Evolutionary conservation across 768 basidiomycete species (phyloP).

Genomic region (Neoboletus brunneissimus): DNA sequence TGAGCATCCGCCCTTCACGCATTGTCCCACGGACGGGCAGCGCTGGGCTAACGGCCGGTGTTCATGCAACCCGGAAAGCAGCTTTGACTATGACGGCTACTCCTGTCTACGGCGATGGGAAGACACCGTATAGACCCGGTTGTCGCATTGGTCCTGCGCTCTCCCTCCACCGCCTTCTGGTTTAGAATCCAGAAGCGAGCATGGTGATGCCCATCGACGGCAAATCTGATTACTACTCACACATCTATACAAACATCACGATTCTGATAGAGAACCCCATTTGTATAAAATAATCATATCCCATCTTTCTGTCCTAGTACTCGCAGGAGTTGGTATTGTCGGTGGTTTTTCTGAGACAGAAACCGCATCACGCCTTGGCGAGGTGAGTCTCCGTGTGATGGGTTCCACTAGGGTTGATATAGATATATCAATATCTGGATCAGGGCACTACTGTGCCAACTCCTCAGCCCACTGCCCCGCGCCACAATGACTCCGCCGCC

Average conservation of each 20-base stretch:
- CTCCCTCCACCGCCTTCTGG: neutral
- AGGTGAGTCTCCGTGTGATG: neutral
- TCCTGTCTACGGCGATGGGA: constrained; percentile 29
- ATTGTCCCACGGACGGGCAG: constrained; percentile 20
- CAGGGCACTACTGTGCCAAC: too few species aligned
- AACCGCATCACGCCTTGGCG: neutral
- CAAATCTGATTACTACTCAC: neutral
- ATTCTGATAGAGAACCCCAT: neutral
- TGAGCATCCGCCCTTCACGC: constrained; percentile 28
- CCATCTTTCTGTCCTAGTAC: neutral
- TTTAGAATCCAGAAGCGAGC: neutral
- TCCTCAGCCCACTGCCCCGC: neutral
- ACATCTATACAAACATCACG: neutral
- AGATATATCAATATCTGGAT: neutral
- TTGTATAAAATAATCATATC: constrained; percentile 4
- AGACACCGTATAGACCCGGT: neutral
- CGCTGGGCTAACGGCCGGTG: constrained; percentile 26
- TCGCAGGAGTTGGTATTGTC: neutral
- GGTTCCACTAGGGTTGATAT: neutral
- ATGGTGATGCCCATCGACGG: neutral
- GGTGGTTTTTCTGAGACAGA: neutral
- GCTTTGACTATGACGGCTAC: constrained; percentile 30
- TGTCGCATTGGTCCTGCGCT: neutral
- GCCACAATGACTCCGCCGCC: neutral
- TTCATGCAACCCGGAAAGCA: constrained; percentile 20